phyloP scores from a whole-genome alignment of 2,329 filamentous ascomycete species.

The Massarina eburnea region DNA sequence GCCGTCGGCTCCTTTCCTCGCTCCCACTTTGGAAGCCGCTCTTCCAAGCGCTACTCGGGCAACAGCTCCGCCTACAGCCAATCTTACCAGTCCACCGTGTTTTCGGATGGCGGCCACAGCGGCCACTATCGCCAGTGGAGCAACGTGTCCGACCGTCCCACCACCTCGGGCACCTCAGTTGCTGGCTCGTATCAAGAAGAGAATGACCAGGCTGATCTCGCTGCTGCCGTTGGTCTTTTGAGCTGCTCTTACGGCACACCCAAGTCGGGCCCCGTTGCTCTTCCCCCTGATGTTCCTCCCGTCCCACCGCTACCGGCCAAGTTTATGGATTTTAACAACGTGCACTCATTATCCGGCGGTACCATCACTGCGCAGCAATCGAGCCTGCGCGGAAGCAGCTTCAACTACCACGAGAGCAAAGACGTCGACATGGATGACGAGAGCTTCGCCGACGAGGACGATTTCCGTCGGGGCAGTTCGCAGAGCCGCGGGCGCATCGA shows the following conservation, averaged over 20 bases:
- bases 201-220: constrained; percentile 72
- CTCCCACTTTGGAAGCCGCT: constrained; percentile 36
- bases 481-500: constrained; percentile 65
- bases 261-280: constrained; percentile 62
- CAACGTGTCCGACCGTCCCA: constrained; percentile 68
- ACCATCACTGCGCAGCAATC: constrained; percentile 62
- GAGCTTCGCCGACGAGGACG: constrained; percentile 66
- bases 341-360: constrained; percentile 54
- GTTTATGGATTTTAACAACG: constrained; percentile 66
- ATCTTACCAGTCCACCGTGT: constrained; percentile 76
- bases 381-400: constrained; percentile 65
- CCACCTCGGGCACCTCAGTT: constrained; percentile 64
- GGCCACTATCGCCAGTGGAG: constrained; percentile 72
- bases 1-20: constrained; percentile 51
- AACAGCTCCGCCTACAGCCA: constrained; percentile 62
- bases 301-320: constrained; percentile 84
- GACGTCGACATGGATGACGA: constrained; percentile 59
- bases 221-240: constrained; percentile 84
- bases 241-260: constrained; percentile 90
- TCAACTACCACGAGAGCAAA: constrained; percentile 50
- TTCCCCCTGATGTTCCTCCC: constrained; percentile 76
- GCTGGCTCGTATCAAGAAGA: constrained; percentile 70
- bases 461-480: constrained; percentile 53
- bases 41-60: constrained; percentile 50
- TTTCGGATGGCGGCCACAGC: constrained; percentile 57